Evolutionary conservation across 2,329 filamentous ascomycete species (phyloP), one percentile per base, ranked within the genome.

Genomic region (Fusarium vanettenii): DNA sequence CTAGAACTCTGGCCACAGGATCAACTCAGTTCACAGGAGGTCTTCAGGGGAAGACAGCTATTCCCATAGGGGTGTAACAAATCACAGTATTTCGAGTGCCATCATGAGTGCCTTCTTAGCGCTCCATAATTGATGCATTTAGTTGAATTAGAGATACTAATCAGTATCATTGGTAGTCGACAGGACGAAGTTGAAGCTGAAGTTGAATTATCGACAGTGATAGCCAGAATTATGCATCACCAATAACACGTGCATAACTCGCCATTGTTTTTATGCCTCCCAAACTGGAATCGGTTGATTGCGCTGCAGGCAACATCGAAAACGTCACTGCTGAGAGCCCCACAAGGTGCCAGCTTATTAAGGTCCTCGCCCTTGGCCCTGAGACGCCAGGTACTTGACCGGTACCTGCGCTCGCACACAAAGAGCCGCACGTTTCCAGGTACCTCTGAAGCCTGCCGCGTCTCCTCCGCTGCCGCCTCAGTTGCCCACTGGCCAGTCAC

Each of bases 251-350:
- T 67, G 73, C 72, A 75, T 37, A 74, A 67, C 10, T 64, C 45
- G 10, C 31, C 52, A 16, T 59, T 13, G 13, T 29, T 55, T 59
- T 74, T 67, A 61, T 74, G 72, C 61, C 69, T 29, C 33, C 50
- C 22, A 29, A 37, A 37, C 33, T 27, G 22, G 56, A 55, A 55
- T 33, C 16, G 31, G 43, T 41, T 56, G 57, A 45, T 55, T 57
- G 55, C 39, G 62, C 66, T 67, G 77, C 78, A 80, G 79, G 80
- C 80, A 81, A 79, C 80, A 81, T 81, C 78, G 80, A 80, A 78
- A 82, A 80, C 80, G 80, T 82, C 80, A 82, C 80, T 81, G 63
- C 60, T 69, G 39, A 33, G 9, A 45, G 73, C 70, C 76, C 76
- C 77, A 78, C 77, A 67, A 48, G 9, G 62, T 57, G 33, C 50